A percentile compares a stretch with the other conserved stretches of the same genome.
Evolutionary conservation across 1,284 basidiomycete species (phyloP).

Genomic region (Irpex sp.): DNA sequence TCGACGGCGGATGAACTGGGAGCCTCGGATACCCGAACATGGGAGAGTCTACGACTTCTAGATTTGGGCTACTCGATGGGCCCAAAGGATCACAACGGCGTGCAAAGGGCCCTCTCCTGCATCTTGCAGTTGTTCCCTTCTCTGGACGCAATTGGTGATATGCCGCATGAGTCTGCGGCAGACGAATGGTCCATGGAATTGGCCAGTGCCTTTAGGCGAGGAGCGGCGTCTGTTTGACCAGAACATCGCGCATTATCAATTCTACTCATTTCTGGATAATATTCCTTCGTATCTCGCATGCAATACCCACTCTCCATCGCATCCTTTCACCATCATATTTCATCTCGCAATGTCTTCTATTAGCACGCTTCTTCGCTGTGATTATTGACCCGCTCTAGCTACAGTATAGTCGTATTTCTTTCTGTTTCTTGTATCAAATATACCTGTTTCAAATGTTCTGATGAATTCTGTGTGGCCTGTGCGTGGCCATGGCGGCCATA

Average conservation of each 20-base stretch:
- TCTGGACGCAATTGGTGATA: neutral
- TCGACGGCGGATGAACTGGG: neutral
- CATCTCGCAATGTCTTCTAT: no score
- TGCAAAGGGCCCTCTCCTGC: neutral
- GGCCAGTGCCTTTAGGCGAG: neutral
- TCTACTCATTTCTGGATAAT: neutral
- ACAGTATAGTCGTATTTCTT: no score
- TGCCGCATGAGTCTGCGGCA: neutral
- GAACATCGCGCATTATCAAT: no score
- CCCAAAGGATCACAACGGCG: neutral
- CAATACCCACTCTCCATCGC: neutral
- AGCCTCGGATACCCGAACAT: neutral
- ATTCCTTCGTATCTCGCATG: no score
- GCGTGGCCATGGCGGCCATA: no score
- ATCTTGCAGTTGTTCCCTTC: neutral
- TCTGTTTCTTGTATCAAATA: no score
- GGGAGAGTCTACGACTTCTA: neutral
- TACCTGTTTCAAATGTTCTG: no score
- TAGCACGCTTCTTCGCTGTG: no score
- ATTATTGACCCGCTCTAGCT: no score
- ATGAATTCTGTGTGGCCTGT: no score
- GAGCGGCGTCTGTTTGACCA: neutral
- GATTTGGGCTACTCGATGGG: constrained; percentile 9
- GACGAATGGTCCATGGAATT: constrained; percentile 2
- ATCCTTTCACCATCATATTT: neutral